Percentiles rank a stretch among this genome's conserved stretches.
Evolutionary conservation across 176 grass and related monocot genomes (phyloP).

Genomic region (Aegilops longissima): DNA sequence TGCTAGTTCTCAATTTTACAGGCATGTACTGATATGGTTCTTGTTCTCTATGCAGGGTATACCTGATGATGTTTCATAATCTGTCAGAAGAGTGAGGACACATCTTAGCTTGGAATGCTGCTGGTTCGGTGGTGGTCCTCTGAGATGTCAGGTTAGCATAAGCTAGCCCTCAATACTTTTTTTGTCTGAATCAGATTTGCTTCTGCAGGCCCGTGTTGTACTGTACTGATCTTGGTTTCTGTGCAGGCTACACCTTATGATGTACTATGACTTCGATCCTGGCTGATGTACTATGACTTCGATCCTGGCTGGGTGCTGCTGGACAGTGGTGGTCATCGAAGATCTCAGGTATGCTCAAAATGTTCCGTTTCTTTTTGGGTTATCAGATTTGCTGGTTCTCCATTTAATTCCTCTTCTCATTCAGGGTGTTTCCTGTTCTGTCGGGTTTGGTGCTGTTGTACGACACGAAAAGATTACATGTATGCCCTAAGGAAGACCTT

Average conservation of each 20-base stretch:
- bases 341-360: not conserved
- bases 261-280: not conserved
- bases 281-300: not conserved
- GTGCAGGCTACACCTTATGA: not conserved
- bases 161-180: not conserved
- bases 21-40: not conserved
- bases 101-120: not conserved
- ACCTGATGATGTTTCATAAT: not conserved
- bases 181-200: not conserved
- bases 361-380: not conserved
- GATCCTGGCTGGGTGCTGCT: not conserved
- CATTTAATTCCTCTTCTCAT: not conserved
- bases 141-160: conserved; percentile 1
- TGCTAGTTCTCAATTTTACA: not conserved
- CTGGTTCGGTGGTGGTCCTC: not conserved
- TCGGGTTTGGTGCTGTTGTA: not conserved
- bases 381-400: not conserved
- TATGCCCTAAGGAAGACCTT: not conserved
- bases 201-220: not conserved
- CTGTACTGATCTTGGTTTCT: not conserved
- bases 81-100: not conserved
- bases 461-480: not conserved
- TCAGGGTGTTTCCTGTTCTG: not conserved
- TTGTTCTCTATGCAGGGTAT: not conserved
- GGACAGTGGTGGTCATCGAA: not conserved